A percentile compares a stretch with the other conserved stretches of the same genome.
Conservation (phyloP, 139 green algal species). For the Limnomonas spitsbergensis region DNA sequence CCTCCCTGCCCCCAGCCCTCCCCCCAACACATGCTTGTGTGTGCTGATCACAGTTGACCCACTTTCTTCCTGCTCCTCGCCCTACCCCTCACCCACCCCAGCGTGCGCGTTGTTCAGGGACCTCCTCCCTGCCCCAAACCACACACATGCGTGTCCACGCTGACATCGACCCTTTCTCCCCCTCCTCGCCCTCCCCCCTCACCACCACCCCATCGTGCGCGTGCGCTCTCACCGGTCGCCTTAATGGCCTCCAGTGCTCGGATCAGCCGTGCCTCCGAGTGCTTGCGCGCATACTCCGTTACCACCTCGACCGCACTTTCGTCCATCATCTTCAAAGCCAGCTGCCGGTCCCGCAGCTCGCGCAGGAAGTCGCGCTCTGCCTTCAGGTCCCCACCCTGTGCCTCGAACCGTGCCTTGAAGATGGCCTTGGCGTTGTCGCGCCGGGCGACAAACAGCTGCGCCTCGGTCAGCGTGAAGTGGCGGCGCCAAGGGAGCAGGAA, state of each 20-base stretch:
- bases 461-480: conserved; percentile 86
- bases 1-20: too few species aligned
- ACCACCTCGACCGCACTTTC: conserved; percentile 74
- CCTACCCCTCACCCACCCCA: too few species aligned
- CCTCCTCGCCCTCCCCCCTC: too few species aligned
- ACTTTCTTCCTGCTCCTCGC: too few species aligned
- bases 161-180: too few species aligned
- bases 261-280: conserved; percentile 64
- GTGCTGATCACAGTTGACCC: too few species aligned
- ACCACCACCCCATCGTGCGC: too few species aligned
- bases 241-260: conserved; percentile 71
- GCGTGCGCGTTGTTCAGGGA: too few species aligned
- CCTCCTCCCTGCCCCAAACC: too few species aligned
- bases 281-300: conserved; percentile 44
- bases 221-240: too few species aligned
- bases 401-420: conserved; percentile 54
- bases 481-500: conserved; percentile 93
- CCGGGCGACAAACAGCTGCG: conserved; percentile 75
- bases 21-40: too few species aligned
- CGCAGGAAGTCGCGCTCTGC: conserved; percentile 56
- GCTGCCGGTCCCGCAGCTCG: conserved; percentile 63
- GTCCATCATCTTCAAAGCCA: conserved; percentile 72
- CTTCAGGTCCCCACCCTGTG: conserved; percentile 45
- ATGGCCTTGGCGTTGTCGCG: conserved; percentile 78
- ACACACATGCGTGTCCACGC: too few species aligned